Conservation (phyloP, 2,329 filamentous ascomycete genomes). For the Bipolaris oryzae region DNA sequence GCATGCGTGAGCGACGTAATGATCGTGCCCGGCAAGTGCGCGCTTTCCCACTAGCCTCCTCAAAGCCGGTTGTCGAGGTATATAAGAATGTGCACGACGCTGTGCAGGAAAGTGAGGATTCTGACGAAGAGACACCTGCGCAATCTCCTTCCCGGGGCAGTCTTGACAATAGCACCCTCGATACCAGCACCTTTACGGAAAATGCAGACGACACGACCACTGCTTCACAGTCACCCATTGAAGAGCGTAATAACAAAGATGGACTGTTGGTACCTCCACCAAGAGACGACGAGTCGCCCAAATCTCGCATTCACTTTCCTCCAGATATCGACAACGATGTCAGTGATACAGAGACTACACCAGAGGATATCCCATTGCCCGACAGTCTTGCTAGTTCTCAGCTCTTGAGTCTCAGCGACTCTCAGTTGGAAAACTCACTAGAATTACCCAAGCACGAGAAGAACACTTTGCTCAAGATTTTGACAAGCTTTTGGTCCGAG, state of each 20-base stretch:
- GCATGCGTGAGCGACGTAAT: conserved; percentile 82
- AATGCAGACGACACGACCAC: conserved; percentile 40
- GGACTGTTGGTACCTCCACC: conserved; percentile 14
- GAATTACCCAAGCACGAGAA: conserved; percentile 93
- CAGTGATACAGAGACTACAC: conserved; percentile 75
- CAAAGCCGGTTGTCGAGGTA: conserved; percentile 95
- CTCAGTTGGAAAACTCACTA: conserved; percentile 64
- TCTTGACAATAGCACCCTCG: conserved; percentile 47
- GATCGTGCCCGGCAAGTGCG: conserved; percentile 77
- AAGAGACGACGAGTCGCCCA: conserved; percentile 35
- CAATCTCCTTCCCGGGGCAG: conserved; percentile 41
- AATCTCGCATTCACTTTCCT: conserved; percentile 46
- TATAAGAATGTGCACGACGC: conserved; percentile 94
- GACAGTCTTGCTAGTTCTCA: conserved; percentile 64
- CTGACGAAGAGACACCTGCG: conserved; percentile 64
- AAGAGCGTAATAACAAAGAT: conserved; percentile 35
- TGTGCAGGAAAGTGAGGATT: conserved; percentile 76
- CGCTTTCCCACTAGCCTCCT: conserved; percentile 86
- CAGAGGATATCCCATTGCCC: conserved; percentile 70
- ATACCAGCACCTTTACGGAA: conserved; percentile 43
- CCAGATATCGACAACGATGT: conserved; percentile 59
- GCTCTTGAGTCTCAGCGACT: conserved; percentile 59
- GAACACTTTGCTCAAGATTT: conserved; percentile 89
- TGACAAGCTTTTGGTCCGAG: conserved; percentile 98
- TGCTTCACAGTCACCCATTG: conserved; percentile 43